These are phyloP conservation scores for Heliamphora exappendiculata DNA, from an alignment of 148 eudicot genomes.

Conservation along the genomic window DNA sequence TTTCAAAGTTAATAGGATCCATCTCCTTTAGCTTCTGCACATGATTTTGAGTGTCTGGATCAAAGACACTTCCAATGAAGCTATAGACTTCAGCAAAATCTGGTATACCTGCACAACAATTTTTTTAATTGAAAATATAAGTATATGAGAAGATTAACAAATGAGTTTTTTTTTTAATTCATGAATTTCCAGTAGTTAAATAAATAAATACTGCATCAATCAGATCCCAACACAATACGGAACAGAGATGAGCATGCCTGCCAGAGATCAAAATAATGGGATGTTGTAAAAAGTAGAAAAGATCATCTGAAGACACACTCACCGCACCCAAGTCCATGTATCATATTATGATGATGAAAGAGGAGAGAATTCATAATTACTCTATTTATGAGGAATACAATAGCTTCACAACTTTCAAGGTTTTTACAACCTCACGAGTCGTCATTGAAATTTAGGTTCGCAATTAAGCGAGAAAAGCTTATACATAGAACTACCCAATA, in stretches of 20 bases:
- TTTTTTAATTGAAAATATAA: neutral
- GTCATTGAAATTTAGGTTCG: neutral
- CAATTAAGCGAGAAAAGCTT: neutral
- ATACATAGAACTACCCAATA: neutral
- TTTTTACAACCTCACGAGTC: neutral
- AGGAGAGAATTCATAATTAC: neutral
- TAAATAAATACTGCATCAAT: neutral
- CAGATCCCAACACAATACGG: neutral
- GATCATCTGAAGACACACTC: neutral
- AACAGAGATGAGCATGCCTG: neutral
- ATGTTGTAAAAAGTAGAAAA: neutral
- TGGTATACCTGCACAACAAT: constrained; percentile 52
- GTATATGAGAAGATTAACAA: neutral
- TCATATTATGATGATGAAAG: neutral
- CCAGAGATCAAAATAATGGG: no score
- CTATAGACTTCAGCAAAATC: constrained; percentile 86
- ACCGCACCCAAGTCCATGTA: neutral
- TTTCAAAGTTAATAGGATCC: constrained; percentile 96
- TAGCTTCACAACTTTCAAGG: neutral
- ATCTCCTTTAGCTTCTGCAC: constrained; percentile 88
- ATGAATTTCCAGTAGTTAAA: neutral
- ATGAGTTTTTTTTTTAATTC: neutral
- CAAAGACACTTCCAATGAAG: constrained; percentile 92
- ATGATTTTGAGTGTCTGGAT: constrained; percentile 70
- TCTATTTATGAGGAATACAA: neutral